Evolutionary conservation across 2,329 filamentous ascomycete species (phyloP).

Genomic region (Aotearoamyces nothofagi): DNA sequence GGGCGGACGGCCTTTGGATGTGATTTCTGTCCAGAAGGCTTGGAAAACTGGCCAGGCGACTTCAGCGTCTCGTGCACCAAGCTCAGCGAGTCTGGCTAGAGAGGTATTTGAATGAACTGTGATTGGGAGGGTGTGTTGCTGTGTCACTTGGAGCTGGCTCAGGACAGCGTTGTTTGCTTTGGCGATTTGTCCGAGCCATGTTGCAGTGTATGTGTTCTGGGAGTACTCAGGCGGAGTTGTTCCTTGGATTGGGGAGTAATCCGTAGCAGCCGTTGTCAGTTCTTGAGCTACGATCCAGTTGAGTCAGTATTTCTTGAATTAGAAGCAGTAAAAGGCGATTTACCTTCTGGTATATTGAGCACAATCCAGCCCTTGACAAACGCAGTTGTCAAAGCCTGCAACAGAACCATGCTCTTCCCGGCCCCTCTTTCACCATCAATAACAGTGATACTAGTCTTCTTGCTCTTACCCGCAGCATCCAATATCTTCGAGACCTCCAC

Average conservation of each 20-base stretch:
- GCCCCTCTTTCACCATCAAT: conserved; percentile 58
- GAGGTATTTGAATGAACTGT: conserved; percentile 40
- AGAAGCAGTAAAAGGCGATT: conserved; percentile 12
- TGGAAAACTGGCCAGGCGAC: conserved; percentile 68
- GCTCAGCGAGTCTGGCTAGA: conserved; percentile 51
- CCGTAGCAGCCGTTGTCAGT: conserved; percentile 62
- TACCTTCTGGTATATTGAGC: conserved; percentile 80
- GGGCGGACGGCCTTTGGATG: conserved; percentile 28
- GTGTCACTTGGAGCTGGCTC: conserved; percentile 28
- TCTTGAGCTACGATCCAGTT: conserved; percentile 47
- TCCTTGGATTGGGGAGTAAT: conserved; percentile 57
- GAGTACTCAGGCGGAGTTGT: conserved; percentile 47
- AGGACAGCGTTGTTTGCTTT: conserved; percentile 59
- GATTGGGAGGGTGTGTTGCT: conserved; percentile 42
- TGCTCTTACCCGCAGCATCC: conserved; percentile 33
- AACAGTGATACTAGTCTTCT: conserved; percentile 46
- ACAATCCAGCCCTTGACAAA: conserved; percentile 80
- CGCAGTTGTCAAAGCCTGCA: conserved; percentile 73
- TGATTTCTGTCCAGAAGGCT: conserved; percentile 70
- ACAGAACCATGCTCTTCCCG: conserved; percentile 75
- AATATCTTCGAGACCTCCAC: conserved; percentile 53
- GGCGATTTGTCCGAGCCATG: conserved; percentile 56
- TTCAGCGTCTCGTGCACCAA: conserved; percentile 60
- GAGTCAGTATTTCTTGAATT: neutral
- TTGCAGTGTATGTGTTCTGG: conserved; percentile 64